Conservation (phyloP, 441 rosid species). For the California macrophylla region DNA sequence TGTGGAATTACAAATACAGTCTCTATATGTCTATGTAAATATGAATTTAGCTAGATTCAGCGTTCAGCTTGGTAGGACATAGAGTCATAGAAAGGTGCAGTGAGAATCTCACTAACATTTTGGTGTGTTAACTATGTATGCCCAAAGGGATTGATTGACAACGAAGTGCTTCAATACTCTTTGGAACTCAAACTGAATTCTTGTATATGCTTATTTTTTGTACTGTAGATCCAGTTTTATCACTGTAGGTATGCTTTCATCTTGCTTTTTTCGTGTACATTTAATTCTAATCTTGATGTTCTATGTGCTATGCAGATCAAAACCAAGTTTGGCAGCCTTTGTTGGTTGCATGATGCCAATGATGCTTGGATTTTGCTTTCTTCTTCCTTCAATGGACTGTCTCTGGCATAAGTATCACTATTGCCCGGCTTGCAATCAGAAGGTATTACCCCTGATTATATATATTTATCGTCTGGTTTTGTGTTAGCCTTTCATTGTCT, state of each 20-base stretch:
- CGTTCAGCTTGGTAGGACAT: not conserved
- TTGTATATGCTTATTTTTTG: not conserved
- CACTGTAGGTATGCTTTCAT: not conserved
- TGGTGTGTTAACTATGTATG: not conserved
- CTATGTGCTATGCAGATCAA: conserved; percentile 33
- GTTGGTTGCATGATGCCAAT: conserved; percentile 70
- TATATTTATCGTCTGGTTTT: not conserved
- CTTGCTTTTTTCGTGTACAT: not conserved
- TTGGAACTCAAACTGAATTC: not conserved
- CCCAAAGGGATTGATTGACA: not conserved
- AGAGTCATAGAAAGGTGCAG: not conserved
- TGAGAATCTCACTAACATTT: not conserved
- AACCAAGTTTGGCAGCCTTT: conserved; percentile 53
- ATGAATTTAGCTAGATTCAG: not conserved
- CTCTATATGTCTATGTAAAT: not conserved
- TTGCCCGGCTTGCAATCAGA: conserved; percentile 65
- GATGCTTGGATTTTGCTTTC: conserved; percentile 67
- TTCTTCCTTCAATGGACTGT: conserved; percentile 87
- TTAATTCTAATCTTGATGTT: not conserved
- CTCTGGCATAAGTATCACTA: conserved; percentile 94
- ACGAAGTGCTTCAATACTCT: not conserved
- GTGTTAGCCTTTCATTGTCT: not conserved
- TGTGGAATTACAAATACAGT: not conserved
- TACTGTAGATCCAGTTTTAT: not conserved
- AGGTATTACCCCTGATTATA: conserved; percentile 19